Evolutionary conservation across 2,329 filamentous ascomycete species (phyloP).

Genomic region (Phialocephala subalpina): DNA sequence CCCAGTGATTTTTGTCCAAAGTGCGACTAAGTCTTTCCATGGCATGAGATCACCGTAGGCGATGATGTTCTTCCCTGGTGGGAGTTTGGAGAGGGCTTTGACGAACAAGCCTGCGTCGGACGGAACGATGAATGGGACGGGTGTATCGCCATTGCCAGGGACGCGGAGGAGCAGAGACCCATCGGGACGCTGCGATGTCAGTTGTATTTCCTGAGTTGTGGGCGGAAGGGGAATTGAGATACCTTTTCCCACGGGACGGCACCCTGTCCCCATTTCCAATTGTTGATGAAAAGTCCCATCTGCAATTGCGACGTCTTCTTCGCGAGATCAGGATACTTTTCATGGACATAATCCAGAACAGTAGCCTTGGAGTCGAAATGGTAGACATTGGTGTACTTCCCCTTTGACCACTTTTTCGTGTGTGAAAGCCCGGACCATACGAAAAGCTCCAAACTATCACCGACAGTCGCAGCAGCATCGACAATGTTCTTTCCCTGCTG

Average conservation of each 20-base stretch:
- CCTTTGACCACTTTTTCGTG: constrained; percentile 45
- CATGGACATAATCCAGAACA: constrained; percentile 39
- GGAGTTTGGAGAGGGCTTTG: constrained; percentile 39
- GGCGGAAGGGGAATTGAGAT: not conserved
- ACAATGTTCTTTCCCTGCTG: constrained; percentile 62
- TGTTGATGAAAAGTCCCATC: constrained; percentile 46
- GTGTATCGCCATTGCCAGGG: constrained; percentile 21
- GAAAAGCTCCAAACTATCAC: constrained; percentile 41
- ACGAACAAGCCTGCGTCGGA: constrained; percentile 44
- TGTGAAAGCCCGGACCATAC: constrained; percentile 46
- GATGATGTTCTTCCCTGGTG: constrained; percentile 35
- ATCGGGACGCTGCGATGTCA: constrained; percentile 26
- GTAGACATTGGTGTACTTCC: constrained; percentile 47
- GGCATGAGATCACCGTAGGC: constrained; percentile 28
- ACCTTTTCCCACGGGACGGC: constrained; percentile 31
- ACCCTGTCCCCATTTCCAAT: constrained; percentile 37
- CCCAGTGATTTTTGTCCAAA: constrained; percentile 32
- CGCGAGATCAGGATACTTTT: constrained; percentile 38
- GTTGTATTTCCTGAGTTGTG: not conserved
- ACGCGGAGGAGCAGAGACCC: constrained; percentile 25
- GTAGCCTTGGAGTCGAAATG: constrained; percentile 49
- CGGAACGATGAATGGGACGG: constrained; percentile 38
- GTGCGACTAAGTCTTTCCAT: constrained; percentile 29
- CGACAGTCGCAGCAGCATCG: constrained; percentile 51
- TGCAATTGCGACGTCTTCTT: constrained; percentile 45